Evolutionary conservation across 176 grass and related monocot genomes (phyloP).

Genomic region (Avena sativa): DNA sequence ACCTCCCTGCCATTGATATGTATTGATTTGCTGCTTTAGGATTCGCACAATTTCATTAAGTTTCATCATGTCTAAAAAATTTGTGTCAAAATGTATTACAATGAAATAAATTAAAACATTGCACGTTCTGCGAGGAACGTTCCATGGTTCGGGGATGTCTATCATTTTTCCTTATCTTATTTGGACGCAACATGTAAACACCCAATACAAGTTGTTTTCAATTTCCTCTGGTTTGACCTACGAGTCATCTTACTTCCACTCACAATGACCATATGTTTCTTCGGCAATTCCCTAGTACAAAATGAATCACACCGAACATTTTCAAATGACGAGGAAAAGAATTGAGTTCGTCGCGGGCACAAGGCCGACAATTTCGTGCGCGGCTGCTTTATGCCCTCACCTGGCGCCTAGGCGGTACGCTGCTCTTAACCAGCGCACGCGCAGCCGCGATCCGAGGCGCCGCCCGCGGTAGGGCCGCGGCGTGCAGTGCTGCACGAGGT

Average conservation of each 20-base stretch:
- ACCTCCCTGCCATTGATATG: too few relatives aligned
- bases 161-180: too few relatives aligned
- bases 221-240: background rate
- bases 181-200: background rate
- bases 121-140: background rate
- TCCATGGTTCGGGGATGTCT: background rate
- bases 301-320: background rate
- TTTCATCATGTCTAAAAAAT: too few relatives aligned
- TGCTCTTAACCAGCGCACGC: background rate
- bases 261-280: background rate
- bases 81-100: too few relatives aligned
- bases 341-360: background rate
- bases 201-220: background rate
- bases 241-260: background rate
- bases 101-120: too few relatives aligned
- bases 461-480: background rate
- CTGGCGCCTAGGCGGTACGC: background rate
- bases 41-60: too few relatives aligned
- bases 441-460: too few relatives aligned
- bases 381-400: background rate
- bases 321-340: background rate
- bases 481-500: background rate
- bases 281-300: background rate
- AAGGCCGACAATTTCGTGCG: background rate
- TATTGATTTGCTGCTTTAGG: too few relatives aligned